Evolutionary conservation across 176 grass and related monocot genomes (phyloP).

Genomic region (Aegilops bicornis): DNA sequence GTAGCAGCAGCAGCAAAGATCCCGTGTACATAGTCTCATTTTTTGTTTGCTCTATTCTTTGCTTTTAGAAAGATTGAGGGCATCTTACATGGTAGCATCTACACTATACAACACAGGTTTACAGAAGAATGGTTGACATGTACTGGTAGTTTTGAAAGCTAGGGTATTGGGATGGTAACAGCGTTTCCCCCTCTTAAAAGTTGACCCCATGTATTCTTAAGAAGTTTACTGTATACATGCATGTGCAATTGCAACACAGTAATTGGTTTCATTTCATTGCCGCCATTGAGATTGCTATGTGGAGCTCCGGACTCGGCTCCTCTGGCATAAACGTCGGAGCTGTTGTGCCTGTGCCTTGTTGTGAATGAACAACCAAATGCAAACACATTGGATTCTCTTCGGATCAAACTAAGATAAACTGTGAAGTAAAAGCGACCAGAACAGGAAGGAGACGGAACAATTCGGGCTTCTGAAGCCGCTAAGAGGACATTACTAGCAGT

Average conservation of each 20-base stretch:
- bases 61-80: constrained; percentile 61
- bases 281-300: neutral
- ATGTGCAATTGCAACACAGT: constrained; percentile 37
- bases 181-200: constrained; percentile 12
- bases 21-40: constrained; percentile 55
- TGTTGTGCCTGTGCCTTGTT: too few relatives aligned
- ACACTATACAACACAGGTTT: constrained; percentile 41
- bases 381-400: too few relatives aligned
- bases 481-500: too few relatives aligned
- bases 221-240: constrained; percentile 37
- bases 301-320: too few relatives aligned
- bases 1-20: constrained; percentile 29
- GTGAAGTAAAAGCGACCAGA: too few relatives aligned
- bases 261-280: constrained; percentile 36
- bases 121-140: constrained; percentile 44
- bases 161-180: constrained; percentile 39
- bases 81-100: constrained; percentile 42
- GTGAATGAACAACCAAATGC: too few relatives aligned
- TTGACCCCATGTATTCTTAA: constrained; percentile 36
- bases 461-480: too few relatives aligned
- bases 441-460: too few relatives aligned
- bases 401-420: too few relatives aligned
- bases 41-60: constrained; percentile 58
- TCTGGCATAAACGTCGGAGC: too few relatives aligned
- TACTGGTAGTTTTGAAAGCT: constrained; percentile 33